Evolutionary conservation across 2,329 filamentous ascomycete genomes (phyloP).

Genomic region (Alternaria panax): DNA sequence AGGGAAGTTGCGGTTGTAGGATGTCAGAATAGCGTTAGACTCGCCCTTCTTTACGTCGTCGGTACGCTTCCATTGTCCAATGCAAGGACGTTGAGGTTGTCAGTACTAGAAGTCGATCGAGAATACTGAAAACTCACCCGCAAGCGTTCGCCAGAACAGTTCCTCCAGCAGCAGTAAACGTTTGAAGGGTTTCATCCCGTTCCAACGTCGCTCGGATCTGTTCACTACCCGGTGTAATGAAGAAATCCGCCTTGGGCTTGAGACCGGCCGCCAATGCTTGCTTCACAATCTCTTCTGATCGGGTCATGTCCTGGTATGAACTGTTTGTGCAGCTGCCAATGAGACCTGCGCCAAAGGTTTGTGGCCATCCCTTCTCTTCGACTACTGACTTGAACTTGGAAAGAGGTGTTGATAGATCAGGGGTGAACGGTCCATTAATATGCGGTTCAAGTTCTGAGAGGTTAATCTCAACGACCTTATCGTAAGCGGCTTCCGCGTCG

Average conservation of each 20-base stretch:
- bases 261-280: constrained; percentile 90
- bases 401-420: constrained; percentile 90
- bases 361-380: constrained; percentile 85
- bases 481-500: constrained; percentile 84
- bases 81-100: constrained; percentile 69
- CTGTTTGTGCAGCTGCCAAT: constrained; percentile 99
- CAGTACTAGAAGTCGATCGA: constrained; percentile 9
- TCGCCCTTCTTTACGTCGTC: constrained; percentile 86
- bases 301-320: constrained; percentile 98
- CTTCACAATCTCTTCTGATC: constrained; percentile 89
- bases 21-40: constrained; percentile 91
- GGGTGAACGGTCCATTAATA: constrained; percentile 96
- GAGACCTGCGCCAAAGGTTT: constrained; percentile 87
- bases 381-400: constrained; percentile 89
- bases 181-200: constrained; percentile 83
- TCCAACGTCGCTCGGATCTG: constrained; percentile 95
- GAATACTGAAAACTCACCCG: constrained; percentile 49
- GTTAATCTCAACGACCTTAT: constrained; percentile 89
- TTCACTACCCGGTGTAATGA: constrained; percentile 95
- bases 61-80: constrained; percentile 89
- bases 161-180: constrained; percentile 86
- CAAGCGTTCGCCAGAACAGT: constrained; percentile 94
- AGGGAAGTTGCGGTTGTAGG: constrained; percentile 98
- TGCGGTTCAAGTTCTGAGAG: constrained; percentile 90
- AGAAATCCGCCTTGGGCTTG: constrained; percentile 88